These are phyloP conservation scores for Basidiobolus meristosporus DNA, from an alignment of 371 early-diverging fungal species.

Conservation along the genomic window DNA sequence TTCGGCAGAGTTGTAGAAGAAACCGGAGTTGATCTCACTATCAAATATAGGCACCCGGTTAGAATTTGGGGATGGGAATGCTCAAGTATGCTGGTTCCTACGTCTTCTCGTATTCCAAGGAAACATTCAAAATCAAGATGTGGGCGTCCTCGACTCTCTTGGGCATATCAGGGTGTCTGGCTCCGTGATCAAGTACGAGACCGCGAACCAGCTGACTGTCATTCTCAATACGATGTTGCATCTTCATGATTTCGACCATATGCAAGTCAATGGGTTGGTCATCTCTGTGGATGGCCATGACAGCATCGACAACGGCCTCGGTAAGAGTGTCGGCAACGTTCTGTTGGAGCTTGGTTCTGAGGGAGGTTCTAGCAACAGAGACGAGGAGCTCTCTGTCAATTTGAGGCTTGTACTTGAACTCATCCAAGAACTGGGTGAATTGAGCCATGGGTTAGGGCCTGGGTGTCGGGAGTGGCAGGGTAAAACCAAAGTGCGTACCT, in stretches of 20 bases:
- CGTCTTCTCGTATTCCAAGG: conserved; percentile 99
- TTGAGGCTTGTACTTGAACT: conserved; percentile 44
- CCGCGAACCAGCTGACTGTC: conserved; percentile 93
- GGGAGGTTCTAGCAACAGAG: conserved; percentile 83
- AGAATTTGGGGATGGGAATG: neutral
- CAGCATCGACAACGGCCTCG: conserved; percentile 93
- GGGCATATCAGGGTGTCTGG: conserved; percentile 99
- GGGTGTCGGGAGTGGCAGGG: neutral
- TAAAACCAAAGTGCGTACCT: conserved; percentile 25
- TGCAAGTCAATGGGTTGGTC: conserved; percentile 89
- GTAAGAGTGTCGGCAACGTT: conserved; percentile 81
- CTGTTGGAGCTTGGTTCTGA: conserved; percentile 89
- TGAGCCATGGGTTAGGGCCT: no score
- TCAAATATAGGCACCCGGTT: neutral
- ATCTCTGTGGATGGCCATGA: conserved; percentile 62
- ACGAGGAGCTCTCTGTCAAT: conserved; percentile 85
- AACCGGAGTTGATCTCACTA: conserved; percentile 98
- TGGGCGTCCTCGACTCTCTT: conserved; percentile 84
- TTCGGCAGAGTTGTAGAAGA: conserved; percentile 95
- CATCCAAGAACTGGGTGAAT: conserved; percentile 62
- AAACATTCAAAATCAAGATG: conserved; percentile 94
- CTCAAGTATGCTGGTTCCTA: conserved; percentile 3
- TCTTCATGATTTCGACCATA: conserved; percentile 99
- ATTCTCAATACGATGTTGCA: conserved; percentile 93
- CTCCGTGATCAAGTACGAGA: conserved; percentile 98